Percentiles rank a stretch among this genome's conserved stretches.
Conservation (phyloP, 2,329 filamentous ascomycete species). For the Colletotrichum sp. region DNA sequence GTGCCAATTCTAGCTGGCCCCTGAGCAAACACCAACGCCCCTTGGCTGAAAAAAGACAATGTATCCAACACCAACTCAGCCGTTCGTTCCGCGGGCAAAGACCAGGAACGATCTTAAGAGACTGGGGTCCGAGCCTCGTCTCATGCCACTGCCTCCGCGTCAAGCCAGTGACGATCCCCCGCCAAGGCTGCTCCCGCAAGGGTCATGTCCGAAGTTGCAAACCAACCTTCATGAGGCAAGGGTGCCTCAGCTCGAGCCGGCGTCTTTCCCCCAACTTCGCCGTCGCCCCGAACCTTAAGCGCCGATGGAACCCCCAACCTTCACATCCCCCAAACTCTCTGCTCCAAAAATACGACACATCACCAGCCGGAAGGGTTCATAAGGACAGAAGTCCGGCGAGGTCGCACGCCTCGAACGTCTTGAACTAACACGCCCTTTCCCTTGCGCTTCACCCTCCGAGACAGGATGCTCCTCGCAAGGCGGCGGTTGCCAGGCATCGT, state of each 20-base stretch:
- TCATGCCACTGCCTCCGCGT: background rate
- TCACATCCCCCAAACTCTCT: background rate
- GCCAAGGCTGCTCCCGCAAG: background rate
- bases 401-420: conserved; percentile 31
- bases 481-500: background rate
- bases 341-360: background rate
- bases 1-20: background rate
- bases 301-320: background rate
- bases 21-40: background rate
- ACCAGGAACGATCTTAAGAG: background rate
- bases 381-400: background rate
- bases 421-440: background rate
- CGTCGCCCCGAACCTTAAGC: background rate
- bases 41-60: background rate
- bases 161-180: background rate
- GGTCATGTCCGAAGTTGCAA: background rate
- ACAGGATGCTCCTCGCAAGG: background rate
- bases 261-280: background rate
- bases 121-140: background rate
- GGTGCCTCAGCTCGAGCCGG: background rate
- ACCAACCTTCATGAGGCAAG: background rate
- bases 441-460: fast-evolving
- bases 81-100: background rate
- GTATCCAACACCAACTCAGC: background rate
- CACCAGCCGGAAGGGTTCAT: background rate